Evolutionary conservation across 345 rosid species (phyloP).

Genomic region (Eucalyptus rudis): DNA sequence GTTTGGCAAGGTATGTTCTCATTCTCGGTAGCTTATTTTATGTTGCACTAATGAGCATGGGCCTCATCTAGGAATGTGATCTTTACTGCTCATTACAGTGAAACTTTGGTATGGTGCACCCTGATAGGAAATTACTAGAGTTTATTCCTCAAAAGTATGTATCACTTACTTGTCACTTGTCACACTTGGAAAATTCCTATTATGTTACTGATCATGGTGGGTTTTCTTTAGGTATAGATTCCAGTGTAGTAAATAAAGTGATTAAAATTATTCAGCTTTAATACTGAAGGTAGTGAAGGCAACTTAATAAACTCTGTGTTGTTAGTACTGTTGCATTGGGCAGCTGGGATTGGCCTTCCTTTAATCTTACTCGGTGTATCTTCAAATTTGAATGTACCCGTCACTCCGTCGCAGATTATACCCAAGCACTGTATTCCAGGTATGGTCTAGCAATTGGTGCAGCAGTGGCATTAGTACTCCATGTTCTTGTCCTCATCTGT

Average conservation of each 20-base stretch:
- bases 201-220: neutral
- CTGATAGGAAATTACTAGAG: neutral
- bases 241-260: neutral
- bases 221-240: neutral
- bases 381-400: neutral
- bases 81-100: neutral
- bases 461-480: slow-evolving; percentile 34
- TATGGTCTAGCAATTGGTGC: slow-evolving; percentile 64
- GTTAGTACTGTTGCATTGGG: neutral
- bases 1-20: slow-evolving; percentile 47
- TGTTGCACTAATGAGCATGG: neutral
- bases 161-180: neutral
- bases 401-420: slow-evolving; percentile 16
- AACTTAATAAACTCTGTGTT: neutral
- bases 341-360: neutral
- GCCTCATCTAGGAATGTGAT: neutral
- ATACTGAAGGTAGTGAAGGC: neutral
- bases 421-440: slow-evolving; percentile 49
- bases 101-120: neutral
- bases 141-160: neutral
- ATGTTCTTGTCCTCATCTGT: slow-evolving; percentile 39
- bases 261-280: neutral
- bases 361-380: neutral
- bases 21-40: neutral
- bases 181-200: neutral